phyloP scores from a whole-genome alignment of 2,329 filamentous ascomycete genomes.

The Colletotrichum sp. region DNA sequence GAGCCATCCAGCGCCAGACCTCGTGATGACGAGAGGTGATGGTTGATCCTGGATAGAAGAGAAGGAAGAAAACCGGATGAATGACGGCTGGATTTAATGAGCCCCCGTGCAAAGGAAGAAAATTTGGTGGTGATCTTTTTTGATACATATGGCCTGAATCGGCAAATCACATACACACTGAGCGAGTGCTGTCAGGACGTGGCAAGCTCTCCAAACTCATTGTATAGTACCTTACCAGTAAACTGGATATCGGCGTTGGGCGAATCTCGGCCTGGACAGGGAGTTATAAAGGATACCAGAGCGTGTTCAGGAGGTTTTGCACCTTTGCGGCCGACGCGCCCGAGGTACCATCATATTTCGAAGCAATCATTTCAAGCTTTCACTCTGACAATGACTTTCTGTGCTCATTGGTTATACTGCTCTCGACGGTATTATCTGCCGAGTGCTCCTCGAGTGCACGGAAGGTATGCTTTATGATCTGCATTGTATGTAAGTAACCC shows the following conservation, averaged over 20 bases:
- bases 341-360: not conserved
- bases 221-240: conserved; percentile 13
- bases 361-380: not conserved
- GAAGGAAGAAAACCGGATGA: not conserved
- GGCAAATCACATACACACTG: not conserved
- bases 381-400: not conserved
- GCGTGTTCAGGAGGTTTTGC: conserved; percentile 16
- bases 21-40: conserved; percentile 13
- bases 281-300: conserved; percentile 20
- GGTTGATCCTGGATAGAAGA: not conserved
- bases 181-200: not conserved
- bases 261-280: not conserved
- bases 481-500: not conserved
- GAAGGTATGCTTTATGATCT: not conserved
- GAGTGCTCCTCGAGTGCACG: not conserved
- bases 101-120: not conserved
- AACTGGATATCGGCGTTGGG: conserved; percentile 16
- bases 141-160: not conserved
- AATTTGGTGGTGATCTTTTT: not conserved
- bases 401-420: not conserved
- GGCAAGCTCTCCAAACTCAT: not conserved
- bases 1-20: conserved; percentile 50
- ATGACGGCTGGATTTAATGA: conserved; percentile 9
- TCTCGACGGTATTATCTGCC: not conserved
- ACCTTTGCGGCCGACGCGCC: not conserved